Percentiles rank a stretch among this genome's conserved stretches.
phyloP scores from a whole-genome alignment of 768 basidiomycete species.

The Xanthoconium stramineum region DNA sequence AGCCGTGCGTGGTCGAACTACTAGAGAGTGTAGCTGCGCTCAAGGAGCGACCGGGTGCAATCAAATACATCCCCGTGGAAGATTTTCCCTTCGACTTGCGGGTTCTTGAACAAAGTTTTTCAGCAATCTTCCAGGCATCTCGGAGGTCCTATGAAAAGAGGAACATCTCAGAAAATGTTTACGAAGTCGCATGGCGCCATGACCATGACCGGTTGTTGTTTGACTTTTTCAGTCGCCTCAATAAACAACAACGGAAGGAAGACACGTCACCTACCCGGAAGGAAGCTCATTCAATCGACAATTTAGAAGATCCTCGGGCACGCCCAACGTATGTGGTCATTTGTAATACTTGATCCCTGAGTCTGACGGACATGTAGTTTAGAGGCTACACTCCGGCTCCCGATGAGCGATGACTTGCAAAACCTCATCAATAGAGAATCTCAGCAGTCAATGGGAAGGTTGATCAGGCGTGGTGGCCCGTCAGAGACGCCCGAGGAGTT shows the following conservation, averaged over 20 bases:
- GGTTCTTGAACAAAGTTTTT: constrained; percentile 7
- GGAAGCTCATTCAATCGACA: background rate
- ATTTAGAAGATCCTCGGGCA: constrained; percentile 1
- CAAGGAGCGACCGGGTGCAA: background rate
- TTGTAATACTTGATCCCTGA: too few relatives aligned
- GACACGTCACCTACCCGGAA: background rate
- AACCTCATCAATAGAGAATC: accelerated
- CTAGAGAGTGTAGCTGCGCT: background rate
- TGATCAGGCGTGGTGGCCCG: too few relatives aligned
- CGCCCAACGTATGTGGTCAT: constrained; percentile 2
- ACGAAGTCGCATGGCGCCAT: constrained; percentile 4
- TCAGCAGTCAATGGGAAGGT: background rate
- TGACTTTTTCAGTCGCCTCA: constrained; percentile 8
- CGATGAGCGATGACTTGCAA: background rate
- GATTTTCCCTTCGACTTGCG: constrained; percentile 5
- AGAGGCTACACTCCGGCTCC: background rate
- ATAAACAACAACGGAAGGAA: background rate
- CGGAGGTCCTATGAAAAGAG: constrained; percentile 6
- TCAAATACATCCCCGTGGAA: background rate
- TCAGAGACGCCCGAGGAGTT: too few relatives aligned
- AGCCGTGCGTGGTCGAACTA: constrained; percentile 5
- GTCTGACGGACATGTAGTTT: background rate
- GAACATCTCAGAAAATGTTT: background rate
- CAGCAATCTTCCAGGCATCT: constrained; percentile 10
- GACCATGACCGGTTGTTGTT: constrained; percentile 10